Evolutionary conservation across 768 basidiomycete genomes (phyloP).

Genomic region (Agaricus blazei): DNA sequence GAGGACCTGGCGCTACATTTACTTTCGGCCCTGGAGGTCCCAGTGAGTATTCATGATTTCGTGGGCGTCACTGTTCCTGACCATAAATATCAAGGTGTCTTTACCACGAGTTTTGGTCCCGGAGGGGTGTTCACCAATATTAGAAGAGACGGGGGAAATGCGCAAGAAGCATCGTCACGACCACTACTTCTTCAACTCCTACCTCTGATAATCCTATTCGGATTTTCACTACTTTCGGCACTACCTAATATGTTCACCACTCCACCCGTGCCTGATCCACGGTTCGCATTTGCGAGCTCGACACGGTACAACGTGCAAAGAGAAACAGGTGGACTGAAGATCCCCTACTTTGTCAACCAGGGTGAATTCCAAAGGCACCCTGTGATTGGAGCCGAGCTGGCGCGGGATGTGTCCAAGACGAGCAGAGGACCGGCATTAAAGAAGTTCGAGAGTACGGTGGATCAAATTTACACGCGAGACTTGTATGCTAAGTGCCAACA

Average conservation of each 20-base stretch:
- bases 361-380: conserved; percentile 76
- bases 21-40: conserved; percentile 16
- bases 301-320: conserved; percentile 65
- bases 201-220: conserved; percentile 80
- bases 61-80: background rate
- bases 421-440: conserved; percentile 37
- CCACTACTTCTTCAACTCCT: conserved; percentile 72
- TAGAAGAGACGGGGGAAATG: conserved; percentile 15
- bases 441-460: conserved; percentile 75
- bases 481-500: conserved; percentile 70
- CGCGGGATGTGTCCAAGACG: conserved; percentile 41
- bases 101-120: conserved; percentile 74
- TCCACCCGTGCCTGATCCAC: conserved; percentile 68
- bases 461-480: conserved; percentile 66
- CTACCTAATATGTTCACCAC: conserved; percentile 73
- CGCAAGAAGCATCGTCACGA: conserved; percentile 42
- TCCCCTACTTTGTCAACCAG: conserved; percentile 83
- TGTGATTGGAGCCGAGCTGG: conserved; percentile 65
- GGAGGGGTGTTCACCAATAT: conserved; percentile 53
- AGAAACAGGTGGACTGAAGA: conserved; percentile 60
- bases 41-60: conserved; percentile 25
- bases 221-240: conserved; percentile 77
- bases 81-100: conserved; percentile 39
- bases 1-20: conserved; percentile 38
- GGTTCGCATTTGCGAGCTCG: conserved; percentile 63